Base-by-base conservation (phyloP, 2,329 filamentous ascomycete genomes). In the Plectosphaerella plurivora region DNA sequence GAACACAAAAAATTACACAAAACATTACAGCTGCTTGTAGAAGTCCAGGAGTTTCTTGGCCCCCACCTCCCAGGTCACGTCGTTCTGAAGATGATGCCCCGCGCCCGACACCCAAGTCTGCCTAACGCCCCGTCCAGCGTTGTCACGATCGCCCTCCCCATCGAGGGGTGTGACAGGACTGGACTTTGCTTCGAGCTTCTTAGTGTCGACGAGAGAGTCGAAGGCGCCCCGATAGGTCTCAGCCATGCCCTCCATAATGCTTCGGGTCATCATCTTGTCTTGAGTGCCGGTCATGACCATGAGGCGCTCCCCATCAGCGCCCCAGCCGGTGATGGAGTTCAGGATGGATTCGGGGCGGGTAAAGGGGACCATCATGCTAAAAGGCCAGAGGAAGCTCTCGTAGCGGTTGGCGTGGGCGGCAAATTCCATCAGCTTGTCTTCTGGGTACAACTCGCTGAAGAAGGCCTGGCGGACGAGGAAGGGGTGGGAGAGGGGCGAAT, bases 71-170 rank as follows among this genome's bases (percentile, higher is more conserved):
- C 75, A 79, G 39, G 68, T 66, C 11, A 72, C 62, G 57, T 82
- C 77, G 51, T 82, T 79, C 60, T 81, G 76, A 45, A 81, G 55
- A 63, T 82, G 78, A 60, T 82, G 77, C 2, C 73, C 78, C 4
- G 75, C 67, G 3, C 69, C 71, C 3, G 68, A 64, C 1, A 80
- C 73, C 45, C 74, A 63, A 15, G 59, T 67, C 46, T 76, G 62
- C 46, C 64, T 61, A 10, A 80, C 73, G 1, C 72, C 73, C 11
- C 65, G 59, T 4, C 65, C 64, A 3, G 42, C 57, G 18, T 60
- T 57, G 47, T 69, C 67, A 28, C 57, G 24, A 1, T 48, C 63
- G 7, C 57, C 61, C 42, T 60, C 61, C 1, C 60, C 62, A 1
- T 52, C 22, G 9, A 63, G 11, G 3, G 52, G 12, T 25, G 49